Conservation (phyloP, 169 alveolate species). For the Plasmodium reichenowi region DNA sequence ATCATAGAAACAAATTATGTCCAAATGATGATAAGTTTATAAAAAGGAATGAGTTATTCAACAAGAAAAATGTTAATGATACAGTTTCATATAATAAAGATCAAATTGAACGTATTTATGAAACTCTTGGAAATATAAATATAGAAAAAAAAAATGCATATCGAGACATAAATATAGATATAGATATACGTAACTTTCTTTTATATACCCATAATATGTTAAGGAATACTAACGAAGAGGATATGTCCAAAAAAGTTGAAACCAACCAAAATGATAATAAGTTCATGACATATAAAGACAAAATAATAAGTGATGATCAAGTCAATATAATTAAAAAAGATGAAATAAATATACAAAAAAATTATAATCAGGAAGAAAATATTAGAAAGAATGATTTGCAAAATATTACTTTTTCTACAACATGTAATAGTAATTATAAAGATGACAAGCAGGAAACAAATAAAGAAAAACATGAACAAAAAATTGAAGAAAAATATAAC, state of each 20-base stretch:
- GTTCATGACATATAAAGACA: too few relatives aligned
- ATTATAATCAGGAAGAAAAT: neutral
- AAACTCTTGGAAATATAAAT: slow-evolving; percentile 16
- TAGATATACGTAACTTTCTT: slow-evolving; percentile 20
- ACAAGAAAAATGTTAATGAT: neutral
- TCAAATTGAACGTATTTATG: slow-evolving; percentile 19
- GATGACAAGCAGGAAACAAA: neutral
- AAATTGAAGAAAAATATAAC: neutral
- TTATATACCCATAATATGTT: neutral
- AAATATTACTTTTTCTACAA: neutral
- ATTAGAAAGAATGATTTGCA: neutral
- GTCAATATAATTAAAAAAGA: too few relatives aligned
- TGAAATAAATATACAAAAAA: too few relatives aligned
- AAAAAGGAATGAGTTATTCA: neutral
- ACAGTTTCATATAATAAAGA: neutral
- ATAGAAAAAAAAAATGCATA: slow-evolving; percentile 9
- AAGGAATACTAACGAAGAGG: neutral
- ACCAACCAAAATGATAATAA: too few relatives aligned
- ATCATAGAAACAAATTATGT: slow-evolving; percentile 5
- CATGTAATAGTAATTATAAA: neutral
- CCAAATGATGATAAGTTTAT: neutral
- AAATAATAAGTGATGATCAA: too few relatives aligned
- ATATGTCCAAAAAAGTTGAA: neutral
- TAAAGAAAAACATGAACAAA: neutral
- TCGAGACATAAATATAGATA: slow-evolving; percentile 6